Conservation (phyloP, 1,139 yeast genomes). For the Magnusiomyces fungicola region DNA sequence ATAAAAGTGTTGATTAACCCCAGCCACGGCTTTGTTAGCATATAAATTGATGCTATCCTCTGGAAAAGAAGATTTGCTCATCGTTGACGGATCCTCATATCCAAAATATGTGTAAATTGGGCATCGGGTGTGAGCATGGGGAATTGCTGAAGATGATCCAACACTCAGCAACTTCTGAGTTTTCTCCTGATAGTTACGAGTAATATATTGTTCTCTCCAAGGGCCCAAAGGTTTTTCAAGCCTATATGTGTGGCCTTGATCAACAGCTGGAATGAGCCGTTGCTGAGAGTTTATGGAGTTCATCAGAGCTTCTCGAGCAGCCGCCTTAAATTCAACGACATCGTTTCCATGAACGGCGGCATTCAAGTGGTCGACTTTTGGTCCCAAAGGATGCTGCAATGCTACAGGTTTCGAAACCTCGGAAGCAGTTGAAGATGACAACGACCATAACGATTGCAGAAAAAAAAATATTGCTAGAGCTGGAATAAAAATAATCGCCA, state of each 20-base stretch:
- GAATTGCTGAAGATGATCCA: conserved; percentile 9
- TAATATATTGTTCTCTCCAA: not conserved
- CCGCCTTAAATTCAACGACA: not conserved
- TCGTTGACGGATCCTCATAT: conserved; percentile 4
- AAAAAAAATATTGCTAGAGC: not conserved
- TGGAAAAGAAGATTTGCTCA: not conserved
- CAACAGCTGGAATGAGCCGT: not conserved
- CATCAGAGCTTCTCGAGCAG: not conserved
- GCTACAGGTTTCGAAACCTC: too few species aligned
- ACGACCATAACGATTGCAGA: not conserved
- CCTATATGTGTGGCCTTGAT: not conserved
- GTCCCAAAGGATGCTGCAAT: too few species aligned
- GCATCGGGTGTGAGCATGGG: conserved; percentile 18
- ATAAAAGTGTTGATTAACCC: not conserved
- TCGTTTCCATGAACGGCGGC: not conserved
- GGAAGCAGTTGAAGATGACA: not conserved
- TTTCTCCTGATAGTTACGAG: not conserved
- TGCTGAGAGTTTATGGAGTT: not conserved
- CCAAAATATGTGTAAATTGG: conserved; percentile 24
- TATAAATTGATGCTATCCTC: not conserved
- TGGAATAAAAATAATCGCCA: not conserved
- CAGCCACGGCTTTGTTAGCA: not conserved
- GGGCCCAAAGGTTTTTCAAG: not conserved
- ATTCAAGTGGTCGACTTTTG: too few species aligned
- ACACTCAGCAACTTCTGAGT: not conserved